phyloP scores from a whole-genome alignment of 345 rosid species.

The Anacardium occidentale region DNA sequence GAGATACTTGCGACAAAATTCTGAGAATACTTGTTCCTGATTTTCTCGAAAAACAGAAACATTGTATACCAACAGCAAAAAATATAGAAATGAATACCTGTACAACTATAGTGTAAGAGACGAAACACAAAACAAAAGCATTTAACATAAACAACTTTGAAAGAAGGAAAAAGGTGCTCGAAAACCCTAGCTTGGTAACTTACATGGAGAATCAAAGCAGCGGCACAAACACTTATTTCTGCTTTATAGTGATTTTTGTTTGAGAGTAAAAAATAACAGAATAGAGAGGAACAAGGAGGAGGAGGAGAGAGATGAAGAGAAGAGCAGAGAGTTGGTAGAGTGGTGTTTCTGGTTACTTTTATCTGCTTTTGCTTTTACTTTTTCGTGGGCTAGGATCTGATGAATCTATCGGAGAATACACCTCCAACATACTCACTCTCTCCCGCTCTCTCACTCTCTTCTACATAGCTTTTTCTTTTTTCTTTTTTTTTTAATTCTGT shows the following conservation, averaged over 20 bases:
- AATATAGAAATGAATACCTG: constrained; percentile 7
- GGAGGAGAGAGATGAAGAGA: constrained; percentile 16
- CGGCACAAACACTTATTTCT: neutral
- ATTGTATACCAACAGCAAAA: constrained; percentile 14
- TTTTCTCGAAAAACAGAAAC: constrained; percentile 33
- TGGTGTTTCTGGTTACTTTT: constrained; percentile 16
- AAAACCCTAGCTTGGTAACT: constrained; percentile 5
- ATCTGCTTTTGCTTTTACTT: constrained; percentile 18
- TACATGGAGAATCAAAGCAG: neutral
- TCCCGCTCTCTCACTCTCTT: neutral
- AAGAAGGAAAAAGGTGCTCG: neutral
- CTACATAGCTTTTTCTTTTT: neutral
- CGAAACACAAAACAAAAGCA: constrained; percentile 1
- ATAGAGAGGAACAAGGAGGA: constrained; percentile 20
- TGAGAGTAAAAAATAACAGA: constrained; percentile 20
- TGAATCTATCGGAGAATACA: constrained; percentile 42
- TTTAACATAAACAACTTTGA: neutral
- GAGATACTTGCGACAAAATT: neutral
- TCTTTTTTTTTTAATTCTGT: constrained; percentile 3
- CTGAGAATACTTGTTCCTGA: neutral
- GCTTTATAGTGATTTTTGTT: constrained; percentile 1
- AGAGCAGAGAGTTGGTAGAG: neutral
- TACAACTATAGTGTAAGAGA: neutral
- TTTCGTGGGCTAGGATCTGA: constrained; percentile 29
- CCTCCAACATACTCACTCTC: constrained; percentile 14